phyloP scores from a whole-genome alignment of 768 basidiomycete species.

The Exsudoporus frostii region DNA sequence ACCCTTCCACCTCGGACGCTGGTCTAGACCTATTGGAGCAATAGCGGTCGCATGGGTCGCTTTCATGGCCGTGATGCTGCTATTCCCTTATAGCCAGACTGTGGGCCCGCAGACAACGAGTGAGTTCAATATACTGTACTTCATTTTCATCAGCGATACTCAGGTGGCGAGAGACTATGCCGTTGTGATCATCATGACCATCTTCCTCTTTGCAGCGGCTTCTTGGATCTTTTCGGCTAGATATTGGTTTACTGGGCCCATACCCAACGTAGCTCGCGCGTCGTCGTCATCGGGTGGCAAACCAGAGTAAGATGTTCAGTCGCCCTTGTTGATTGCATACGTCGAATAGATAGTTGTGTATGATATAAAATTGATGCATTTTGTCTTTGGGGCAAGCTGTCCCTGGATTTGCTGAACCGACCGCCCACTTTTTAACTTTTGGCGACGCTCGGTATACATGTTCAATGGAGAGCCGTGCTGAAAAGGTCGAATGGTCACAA shows the following conservation, averaged over 20 bases:
- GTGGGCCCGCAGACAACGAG: constrained; percentile 29
- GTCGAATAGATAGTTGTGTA: neutral
- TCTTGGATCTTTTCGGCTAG: constrained; percentile 33
- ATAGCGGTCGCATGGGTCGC: constrained; percentile 30
- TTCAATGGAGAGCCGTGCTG: neutral
- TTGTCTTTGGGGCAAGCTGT: neutral
- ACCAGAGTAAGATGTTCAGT: neutral
- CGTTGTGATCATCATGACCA: constrained; percentile 28
- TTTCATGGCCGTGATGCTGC: constrained; percentile 34
- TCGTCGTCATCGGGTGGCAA: neutral
- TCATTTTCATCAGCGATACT: neutral
- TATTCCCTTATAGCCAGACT: constrained; percentile 30
- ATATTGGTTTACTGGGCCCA: constrained; percentile 33
- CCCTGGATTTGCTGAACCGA: neutral
- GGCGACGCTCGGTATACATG: neutral
- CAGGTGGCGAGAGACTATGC: constrained; percentile 13
- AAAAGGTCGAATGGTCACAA: neutral
- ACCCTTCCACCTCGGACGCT: constrained; percentile 32
- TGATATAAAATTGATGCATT: neutral
- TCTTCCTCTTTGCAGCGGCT: constrained; percentile 28
- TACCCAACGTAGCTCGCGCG: constrained; percentile 24
- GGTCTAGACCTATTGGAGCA: constrained; percentile 29
- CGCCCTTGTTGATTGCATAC: neutral
- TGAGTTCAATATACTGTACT: constrained; percentile 16
- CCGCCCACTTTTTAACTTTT: too few relatives aligned